phyloP scores from a whole-genome alignment of 352 stramenopile species.

The Phytophthora uliginosa region DNA sequence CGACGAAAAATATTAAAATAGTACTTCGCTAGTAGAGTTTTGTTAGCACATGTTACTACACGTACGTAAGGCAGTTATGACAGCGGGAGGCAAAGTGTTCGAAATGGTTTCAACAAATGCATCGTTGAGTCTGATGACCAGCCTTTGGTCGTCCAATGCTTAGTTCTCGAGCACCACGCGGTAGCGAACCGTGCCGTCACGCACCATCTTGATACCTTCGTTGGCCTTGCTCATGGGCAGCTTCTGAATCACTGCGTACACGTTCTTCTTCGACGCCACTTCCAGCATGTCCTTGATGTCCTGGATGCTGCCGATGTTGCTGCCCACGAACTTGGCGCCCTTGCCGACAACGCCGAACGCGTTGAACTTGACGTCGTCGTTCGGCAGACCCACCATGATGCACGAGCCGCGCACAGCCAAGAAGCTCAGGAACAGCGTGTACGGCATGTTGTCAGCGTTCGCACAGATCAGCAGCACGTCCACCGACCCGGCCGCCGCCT shows the following conservation, averaged over 20 bases:
- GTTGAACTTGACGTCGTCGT: slow-evolving; percentile 66
- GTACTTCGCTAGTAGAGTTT: too few species aligned
- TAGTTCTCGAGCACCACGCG: slow-evolving; percentile 22
- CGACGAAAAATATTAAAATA: too few species aligned
- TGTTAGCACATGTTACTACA: too few species aligned
- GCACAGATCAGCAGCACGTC: slow-evolving; percentile 84
- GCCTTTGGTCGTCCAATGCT: not conserved
- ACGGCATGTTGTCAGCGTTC: slow-evolving; percentile 59
- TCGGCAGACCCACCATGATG: slow-evolving; percentile 74
- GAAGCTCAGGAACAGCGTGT: slow-evolving; percentile 61
- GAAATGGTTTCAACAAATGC: not conserved
- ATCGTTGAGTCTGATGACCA: not conserved
- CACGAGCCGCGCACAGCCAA: slow-evolving; percentile 65
- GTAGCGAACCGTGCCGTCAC: slow-evolving; percentile 49
- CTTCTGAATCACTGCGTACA: slow-evolving; percentile 60
- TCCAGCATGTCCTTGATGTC: slow-evolving; percentile 90
- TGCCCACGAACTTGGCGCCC: slow-evolving; percentile 65
- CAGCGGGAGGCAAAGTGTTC: not conserved
- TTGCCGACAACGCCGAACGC: slow-evolving; percentile 56
- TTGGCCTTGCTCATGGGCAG: slow-evolving; percentile 56
- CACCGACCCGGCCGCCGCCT: slow-evolving; percentile 39
- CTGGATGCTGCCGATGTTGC: slow-evolving; percentile 77
- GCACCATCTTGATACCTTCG: slow-evolving; percentile 49
- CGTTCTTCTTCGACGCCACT: slow-evolving; percentile 75
- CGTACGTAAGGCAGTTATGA: not conserved